A percentile compares a stretch with the other conserved stretches of the same genome.
Evolutionary conservation across 305 asterid species (phyloP).

Genomic region (Salvia sclarea): DNA sequence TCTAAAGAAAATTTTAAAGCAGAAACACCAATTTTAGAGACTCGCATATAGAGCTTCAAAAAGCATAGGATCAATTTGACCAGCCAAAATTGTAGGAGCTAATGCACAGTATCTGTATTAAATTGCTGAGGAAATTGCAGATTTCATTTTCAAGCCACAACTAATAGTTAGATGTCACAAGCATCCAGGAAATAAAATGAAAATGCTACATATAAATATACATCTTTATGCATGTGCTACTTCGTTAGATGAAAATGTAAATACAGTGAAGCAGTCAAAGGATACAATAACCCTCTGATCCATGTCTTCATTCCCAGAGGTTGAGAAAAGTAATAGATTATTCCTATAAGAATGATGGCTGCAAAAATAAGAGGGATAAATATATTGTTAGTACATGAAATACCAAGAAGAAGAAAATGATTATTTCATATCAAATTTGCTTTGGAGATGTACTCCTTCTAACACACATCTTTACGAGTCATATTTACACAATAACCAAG

Average conservation of each 20-base stretch:
- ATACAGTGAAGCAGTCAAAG: conserved; percentile 31
- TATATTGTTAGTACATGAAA: background rate
- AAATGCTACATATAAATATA: background rate
- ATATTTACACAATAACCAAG: background rate
- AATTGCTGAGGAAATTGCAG: conserved; percentile 41
- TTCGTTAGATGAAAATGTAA: background rate
- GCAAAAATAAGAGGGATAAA: conserved; percentile 37
- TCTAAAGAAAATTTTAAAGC: conserved; percentile 3
- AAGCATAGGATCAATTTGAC: conserved; percentile 76
- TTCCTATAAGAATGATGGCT: conserved; percentile 81
- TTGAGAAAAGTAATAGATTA: conserved; percentile 87
- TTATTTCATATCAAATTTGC: background rate
- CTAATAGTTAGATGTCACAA: background rate
- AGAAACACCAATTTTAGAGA: conserved; percentile 19
- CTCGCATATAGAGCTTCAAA: conserved; percentile 92
- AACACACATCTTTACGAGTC: background rate
- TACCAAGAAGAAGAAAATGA: background rate
- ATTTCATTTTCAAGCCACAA: background rate
- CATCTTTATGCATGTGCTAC: background rate
- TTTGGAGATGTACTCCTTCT: background rate
- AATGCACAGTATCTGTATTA: conserved; percentile 71
- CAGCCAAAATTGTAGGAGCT: conserved; percentile 82
- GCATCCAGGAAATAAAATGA: background rate
- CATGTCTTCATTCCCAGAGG: conserved; percentile 75
- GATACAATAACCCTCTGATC: conserved; percentile 84